Percentiles rank a stretch among this genome's conserved stretches.
Evolutionary conservation across 169 alveolate species (phyloP).

Genomic region (Cryptosporidium meleagridis): DNA sequence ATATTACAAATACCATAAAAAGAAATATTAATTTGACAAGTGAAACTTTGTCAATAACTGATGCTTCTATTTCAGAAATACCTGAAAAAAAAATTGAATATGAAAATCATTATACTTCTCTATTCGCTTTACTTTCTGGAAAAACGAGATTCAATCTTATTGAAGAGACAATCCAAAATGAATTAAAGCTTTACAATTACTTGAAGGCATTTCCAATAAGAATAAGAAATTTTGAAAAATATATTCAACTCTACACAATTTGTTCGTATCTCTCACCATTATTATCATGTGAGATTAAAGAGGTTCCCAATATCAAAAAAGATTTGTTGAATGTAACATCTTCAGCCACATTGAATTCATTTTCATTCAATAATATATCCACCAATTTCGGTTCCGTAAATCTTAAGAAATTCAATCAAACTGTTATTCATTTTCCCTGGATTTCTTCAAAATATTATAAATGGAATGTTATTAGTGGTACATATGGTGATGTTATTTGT

Average conservation of each 20-base stretch:
- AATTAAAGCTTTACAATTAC: constrained; percentile 8
- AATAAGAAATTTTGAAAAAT: neutral
- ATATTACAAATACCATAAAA: neutral
- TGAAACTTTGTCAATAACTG: neutral
- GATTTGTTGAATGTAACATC: neutral
- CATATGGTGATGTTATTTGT: constrained; percentile 60
- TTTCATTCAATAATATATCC: neutral
- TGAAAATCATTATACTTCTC: neutral
- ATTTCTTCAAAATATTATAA: neutral
- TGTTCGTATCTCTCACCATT: constrained; percentile 56
- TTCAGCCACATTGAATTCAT: neutral
- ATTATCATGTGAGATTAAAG: constrained; percentile 27
- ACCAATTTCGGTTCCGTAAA: neutral
- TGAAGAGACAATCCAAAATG: constrained; percentile 14
- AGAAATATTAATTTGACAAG: neutral
- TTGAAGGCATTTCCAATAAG: constrained; percentile 25
- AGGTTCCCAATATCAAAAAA: neutral
- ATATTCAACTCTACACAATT: constrained; percentile 38
- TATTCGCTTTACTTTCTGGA: constrained; percentile 8
- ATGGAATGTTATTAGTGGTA: constrained; percentile 36
- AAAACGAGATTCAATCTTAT: constrained; percentile 14
- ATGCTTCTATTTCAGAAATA: neutral
- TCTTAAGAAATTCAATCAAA: neutral
- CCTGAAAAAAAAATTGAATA: neutral
- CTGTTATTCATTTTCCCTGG: constrained; percentile 40